Evolutionary conservation across 2,329 filamentous ascomycete species (phyloP), one percentile per base, ranked within the genome.

Genomic region (Harringtonia aguacate): DNA sequence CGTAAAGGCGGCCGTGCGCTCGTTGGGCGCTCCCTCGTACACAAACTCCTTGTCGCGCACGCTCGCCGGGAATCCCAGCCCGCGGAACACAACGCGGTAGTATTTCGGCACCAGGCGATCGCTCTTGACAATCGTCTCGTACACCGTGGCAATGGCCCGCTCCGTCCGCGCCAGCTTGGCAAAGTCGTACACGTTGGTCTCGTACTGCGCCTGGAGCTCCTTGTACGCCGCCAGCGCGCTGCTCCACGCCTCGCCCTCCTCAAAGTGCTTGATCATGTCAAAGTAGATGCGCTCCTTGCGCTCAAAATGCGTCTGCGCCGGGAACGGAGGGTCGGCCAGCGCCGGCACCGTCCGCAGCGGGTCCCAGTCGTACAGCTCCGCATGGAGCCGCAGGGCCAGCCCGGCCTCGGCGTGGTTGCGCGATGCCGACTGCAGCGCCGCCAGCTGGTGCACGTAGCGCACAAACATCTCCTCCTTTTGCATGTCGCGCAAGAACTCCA

Each of bases 401-500:
- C 88, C 92, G 14, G 90, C 90, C 63, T 95, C 89, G 0, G 87
- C 85, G 50, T 81, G 78, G 55, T 95, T 92, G 46, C 83, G 73
- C 4, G 84, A 75, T 34, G 81, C 76, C 9, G 76, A 73, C 60
- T 97, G 90, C 13, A 92, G 69, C 33, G 79, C 69, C 3, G 88
- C 86, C 18, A 97, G 73, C 61, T 95, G 88, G 58, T 97, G 90
- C 14, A 97, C 89, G 56, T 97, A 95, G 51, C 88, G 83, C 51
- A 95, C 84, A 61, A 95, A 97, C 46, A 95, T 95, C 56, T 95
- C 89, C 59, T 95, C 88, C 57, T 94, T 94, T 53, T 94, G 86
- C 83, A 95, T 94, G 58, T 95, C 88, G 52, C 88, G 84, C 53
- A 97, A 73, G 63, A 95, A 97, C 54, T 95, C 87, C 89, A 97